Evolutionary conservation across 139 green algal genomes (phyloP), one percentile per base, ranked within the genome.

Genomic region (Micromonas pusilla): DNA sequence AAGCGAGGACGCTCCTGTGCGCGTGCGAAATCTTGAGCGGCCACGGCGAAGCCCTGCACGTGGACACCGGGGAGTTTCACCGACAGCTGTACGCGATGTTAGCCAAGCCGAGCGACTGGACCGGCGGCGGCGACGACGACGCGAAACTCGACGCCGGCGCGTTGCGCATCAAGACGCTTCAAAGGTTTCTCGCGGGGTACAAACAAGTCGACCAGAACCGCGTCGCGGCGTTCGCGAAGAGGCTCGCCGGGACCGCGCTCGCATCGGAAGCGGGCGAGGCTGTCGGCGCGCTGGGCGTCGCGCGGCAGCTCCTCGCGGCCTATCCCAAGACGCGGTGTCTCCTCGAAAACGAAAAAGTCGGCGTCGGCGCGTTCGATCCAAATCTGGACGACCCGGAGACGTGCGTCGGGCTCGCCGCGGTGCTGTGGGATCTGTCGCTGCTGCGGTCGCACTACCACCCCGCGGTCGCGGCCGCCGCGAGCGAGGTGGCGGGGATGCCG

Each of bases 11-110:
- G 3, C 82, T 79, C 34, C 30, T 83, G 13, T 73, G 84, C n/a
- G 81, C 82, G 60, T 82, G 74, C n/a, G 37, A 65, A 28, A 77
- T 87, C 26, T 34, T 87, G 30, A 83, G 83, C n/a, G 73, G 38
- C 30, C 84, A 83, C 31, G 53, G 86, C 26, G 76, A 87, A 31
- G 80, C 78, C 16, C 82, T 87, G 30, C 87, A 81, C 36, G 82
- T 87, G 32, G 82, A 87, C 76, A 54, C 84, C 25, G 34, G 70
- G 13, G 76, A 66, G 25, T 80, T 87, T 34, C 52, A 85, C 67
- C 62, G 33, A 36, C 70, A 65, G n/a, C 64, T 86, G 25, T 87
- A 87, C 77, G 37, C 31, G 30, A 52, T 82, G 82, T 25, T 87
- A 52, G 68, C n/a, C 65, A 38, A 72, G 38, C 65, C 65, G 13